Conservation (phyloP, 164 flowering plant genomes). For the Cinnamomum micranthum region DNA sequence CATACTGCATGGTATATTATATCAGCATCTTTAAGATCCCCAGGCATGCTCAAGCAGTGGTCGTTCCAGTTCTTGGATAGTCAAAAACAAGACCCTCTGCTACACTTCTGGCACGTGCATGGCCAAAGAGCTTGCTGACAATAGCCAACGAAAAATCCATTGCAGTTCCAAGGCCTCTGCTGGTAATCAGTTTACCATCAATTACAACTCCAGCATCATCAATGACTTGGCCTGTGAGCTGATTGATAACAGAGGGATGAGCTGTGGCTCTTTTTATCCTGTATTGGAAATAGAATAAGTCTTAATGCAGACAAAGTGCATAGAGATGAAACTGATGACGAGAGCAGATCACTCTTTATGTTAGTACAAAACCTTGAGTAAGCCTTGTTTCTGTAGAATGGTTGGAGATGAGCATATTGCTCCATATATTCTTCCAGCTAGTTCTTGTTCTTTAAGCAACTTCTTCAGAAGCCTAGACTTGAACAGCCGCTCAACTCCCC, state of each 20-base stretch:
- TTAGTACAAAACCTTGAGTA: constrained; percentile 47
- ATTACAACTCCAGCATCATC: constrained; percentile 61
- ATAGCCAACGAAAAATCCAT: constrained; percentile 72
- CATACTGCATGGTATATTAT: neutral
- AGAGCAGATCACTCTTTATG: neutral
- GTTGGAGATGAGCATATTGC: constrained; percentile 62
- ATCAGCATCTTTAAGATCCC: neutral
- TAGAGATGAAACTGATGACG: neutral
- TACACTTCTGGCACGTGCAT: constrained; percentile 86
- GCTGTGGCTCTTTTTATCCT: constrained; percentile 64
- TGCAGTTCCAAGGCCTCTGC: constrained; percentile 64
- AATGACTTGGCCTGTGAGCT: constrained; percentile 31
- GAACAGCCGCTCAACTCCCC: constrained; percentile 52
- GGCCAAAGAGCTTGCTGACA: constrained; percentile 75
- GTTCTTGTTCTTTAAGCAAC: constrained; percentile 75
- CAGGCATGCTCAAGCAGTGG: neutral
- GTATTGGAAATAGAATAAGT: constrained; percentile 12
- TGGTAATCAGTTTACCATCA: constrained; percentile 78
- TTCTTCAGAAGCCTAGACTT: constrained; percentile 70
- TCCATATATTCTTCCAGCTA: constrained; percentile 63
- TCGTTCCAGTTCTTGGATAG: constrained; percentile 43
- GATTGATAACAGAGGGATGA: constrained; percentile 48
- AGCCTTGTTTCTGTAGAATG: constrained; percentile 61
- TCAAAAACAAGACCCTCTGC: constrained; percentile 89
- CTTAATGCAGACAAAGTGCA: neutral